Conservation (phyloP, 805 yeast genomes). For the Kregervanrija fluxuum region DNA sequence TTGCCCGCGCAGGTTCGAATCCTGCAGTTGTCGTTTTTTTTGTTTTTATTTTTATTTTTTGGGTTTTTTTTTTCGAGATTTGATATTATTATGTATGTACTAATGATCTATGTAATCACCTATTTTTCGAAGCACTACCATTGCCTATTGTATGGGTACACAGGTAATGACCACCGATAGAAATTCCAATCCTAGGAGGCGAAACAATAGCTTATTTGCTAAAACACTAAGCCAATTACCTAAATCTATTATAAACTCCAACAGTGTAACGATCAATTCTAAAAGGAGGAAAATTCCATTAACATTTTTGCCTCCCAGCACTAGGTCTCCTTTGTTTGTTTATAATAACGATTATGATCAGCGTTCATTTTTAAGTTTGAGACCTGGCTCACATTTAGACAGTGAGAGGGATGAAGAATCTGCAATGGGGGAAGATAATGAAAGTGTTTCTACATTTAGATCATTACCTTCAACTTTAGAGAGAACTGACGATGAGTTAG, state of each 20-base stretch:
- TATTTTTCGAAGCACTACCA: too few relatives aligned
- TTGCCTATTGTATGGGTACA: too few relatives aligned
- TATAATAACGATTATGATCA: conserved; percentile 27
- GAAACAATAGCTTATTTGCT: conserved; percentile 1
- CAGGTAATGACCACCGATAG: too few relatives aligned
- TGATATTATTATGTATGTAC: too few relatives aligned
- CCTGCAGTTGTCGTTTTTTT: conserved; percentile 44
- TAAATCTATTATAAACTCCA: conserved; percentile 7
- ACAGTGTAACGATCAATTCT: conserved; percentile 22
- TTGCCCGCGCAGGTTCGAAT: conserved; percentile 58
- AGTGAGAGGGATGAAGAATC: conserved; percentile 12
- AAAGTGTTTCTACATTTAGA: conserved; percentile 27
- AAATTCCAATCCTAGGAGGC: background rate
- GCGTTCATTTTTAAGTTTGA: conserved; percentile 29
- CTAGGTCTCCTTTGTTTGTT: conserved; percentile 29
- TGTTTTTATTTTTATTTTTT: background rate
- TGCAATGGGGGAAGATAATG: conserved; percentile 16
- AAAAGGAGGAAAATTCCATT: conserved; percentile 29
- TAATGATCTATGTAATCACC: too few relatives aligned
- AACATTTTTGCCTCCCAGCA: conserved; percentile 32
- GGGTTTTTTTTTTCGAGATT: too few relatives aligned
- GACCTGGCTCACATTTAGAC: conserved; percentile 24
- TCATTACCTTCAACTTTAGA: conserved; percentile 31
- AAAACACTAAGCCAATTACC: conserved; percentile 6
- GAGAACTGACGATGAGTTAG: conserved; percentile 27